Evolutionary conservation across 768 basidiomycete genomes (phyloP).

Genomic region (Tephrocybe sp.): DNA sequence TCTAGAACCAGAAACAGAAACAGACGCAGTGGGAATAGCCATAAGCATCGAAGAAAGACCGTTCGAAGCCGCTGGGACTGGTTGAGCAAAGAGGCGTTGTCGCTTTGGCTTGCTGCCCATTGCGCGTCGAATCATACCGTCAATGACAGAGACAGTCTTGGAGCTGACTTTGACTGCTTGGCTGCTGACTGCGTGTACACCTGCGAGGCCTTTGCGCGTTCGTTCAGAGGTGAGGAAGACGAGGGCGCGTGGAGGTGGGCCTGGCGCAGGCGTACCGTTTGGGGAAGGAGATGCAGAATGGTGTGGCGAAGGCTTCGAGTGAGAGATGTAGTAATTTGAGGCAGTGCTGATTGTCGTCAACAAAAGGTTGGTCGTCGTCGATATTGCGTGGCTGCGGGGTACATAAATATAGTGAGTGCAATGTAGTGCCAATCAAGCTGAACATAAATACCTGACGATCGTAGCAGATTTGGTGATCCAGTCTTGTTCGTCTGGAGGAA

Average conservation of each 20-base stretch:
- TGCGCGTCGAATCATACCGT: slow-evolving; percentile 55
- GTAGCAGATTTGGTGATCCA: slow-evolving; percentile 65
- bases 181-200: slow-evolving; percentile 62
- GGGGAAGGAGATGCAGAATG: slow-evolving; percentile 19
- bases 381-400: slow-evolving; percentile 57
- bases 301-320: slow-evolving; percentile 52
- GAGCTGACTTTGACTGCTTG: slow-evolving; percentile 65
- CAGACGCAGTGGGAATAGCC: not conserved
- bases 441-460: slow-evolving; percentile 50
- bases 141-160: slow-evolving; percentile 59
- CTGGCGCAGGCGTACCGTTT: slow-evolving; percentile 17
- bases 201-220: slow-evolving; percentile 54
- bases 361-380: slow-evolving; percentile 60
- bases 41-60: slow-evolving; percentile 6
- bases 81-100: slow-evolving; percentile 14
- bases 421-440: not conserved
- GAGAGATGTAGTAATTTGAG: slow-evolving; percentile 57
- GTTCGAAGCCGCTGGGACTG: not conserved
- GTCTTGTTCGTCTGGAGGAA: slow-evolving; percentile 67
- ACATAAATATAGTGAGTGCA: not conserved
- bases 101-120: slow-evolving; percentile 44
- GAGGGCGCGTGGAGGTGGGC: slow-evolving; percentile 38
- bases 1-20: not conserved
- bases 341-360: slow-evolving; percentile 60
- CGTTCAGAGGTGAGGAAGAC: slow-evolving; percentile 59